Evolutionary conservation across 2,329 filamentous ascomycete genomes (phyloP).

Genomic region (Calonectria hongkongensis): DNA sequence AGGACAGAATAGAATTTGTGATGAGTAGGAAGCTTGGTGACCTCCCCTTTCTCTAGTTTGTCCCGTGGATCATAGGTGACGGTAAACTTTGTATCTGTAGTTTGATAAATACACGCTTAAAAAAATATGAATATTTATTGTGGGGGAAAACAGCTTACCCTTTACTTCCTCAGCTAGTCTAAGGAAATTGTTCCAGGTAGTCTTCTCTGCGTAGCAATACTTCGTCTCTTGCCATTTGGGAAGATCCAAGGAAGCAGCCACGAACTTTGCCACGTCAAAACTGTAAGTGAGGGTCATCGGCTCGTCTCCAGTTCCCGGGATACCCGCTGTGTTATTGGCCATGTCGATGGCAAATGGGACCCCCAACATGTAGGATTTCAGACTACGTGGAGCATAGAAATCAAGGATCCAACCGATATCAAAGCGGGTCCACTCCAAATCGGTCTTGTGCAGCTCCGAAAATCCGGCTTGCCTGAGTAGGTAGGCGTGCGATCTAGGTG

Average conservation of each 20-base stretch:
- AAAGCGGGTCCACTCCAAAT: conserved; percentile 14
- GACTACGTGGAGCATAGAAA: not conserved
- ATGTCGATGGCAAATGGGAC: conserved; percentile 3
- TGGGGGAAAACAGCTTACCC: not conserved
- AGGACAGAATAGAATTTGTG: not conserved
- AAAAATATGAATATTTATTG: not conserved
- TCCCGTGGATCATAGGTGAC: not conserved
- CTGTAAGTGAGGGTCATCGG: not conserved
- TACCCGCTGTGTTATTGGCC: not conserved
- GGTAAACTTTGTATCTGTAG: not conserved
- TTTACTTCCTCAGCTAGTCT: not conserved
- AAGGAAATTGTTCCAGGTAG: conserved; percentile 6
- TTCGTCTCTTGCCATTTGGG: conserved; percentile 3
- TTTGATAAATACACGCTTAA: not conserved
- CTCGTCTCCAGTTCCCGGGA: conserved; percentile 12
- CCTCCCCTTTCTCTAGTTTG: conserved; percentile 6
- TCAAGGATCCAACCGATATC: conserved; percentile 19
- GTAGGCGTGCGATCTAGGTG: not conserved
- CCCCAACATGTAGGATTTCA: conserved; percentile 11
- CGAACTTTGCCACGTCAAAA: conserved; percentile 7
- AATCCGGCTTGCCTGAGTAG: not conserved
- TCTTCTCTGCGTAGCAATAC: conserved; percentile 15
- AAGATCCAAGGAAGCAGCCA: conserved; percentile 4
- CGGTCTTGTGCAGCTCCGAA: not conserved
- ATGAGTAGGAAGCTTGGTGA: not conserved